Base-by-base conservation (phyloP, 495 filamentous ascomycete species). In the Zalerion maritima region DNA sequence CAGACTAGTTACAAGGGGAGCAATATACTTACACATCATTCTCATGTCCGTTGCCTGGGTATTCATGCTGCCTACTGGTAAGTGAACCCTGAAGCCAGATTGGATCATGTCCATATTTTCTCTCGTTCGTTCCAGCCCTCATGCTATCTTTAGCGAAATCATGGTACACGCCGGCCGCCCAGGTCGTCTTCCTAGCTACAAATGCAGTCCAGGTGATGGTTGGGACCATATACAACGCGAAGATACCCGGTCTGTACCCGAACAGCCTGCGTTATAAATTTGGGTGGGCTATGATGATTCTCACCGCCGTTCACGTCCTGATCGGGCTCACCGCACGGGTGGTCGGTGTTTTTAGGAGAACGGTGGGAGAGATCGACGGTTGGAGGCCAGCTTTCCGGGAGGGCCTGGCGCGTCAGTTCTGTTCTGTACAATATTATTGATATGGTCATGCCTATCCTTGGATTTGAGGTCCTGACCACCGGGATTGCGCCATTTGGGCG, bases 221-320 rank as follows among this genome's bases (percentile, higher is more conserved):
- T 21, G 78, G 73, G 2, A 67, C 75, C 31, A 59, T 89, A 12
- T 93, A 94, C 57, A 81, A 86, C 48, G 62, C 62, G 39, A 73
- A 69, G 26, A 94, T 84, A 0, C 85, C 85, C 2, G 82, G 94
- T 48, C 56, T 97, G 12, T 96, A 94, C 46, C 69, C 73, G 28
- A 78, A 81, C 45, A 92, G 94, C 46, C 69, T 78, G 4, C 91
- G 96, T 47, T 75, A 83, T 54, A 85, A 78, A 52, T 64, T 89
- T 27, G 89, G 89, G 18, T 96, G 89, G 89, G 59, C 81, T 21
- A 63, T 78, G 18, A 86, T 79, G 7, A 79, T 70, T 60, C 60
- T 84, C 9, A 58, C 79, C 7, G 55, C 61, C 22, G 69, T 60
- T 16, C 87, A 93, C 55, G 67, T 74, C 7, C 32, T 76, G 8